Evolutionary conservation across 2,329 filamentous ascomycete species (phyloP), one percentile per base, ranked within the genome.

Genomic region (Verticillium isaacii): DNA sequence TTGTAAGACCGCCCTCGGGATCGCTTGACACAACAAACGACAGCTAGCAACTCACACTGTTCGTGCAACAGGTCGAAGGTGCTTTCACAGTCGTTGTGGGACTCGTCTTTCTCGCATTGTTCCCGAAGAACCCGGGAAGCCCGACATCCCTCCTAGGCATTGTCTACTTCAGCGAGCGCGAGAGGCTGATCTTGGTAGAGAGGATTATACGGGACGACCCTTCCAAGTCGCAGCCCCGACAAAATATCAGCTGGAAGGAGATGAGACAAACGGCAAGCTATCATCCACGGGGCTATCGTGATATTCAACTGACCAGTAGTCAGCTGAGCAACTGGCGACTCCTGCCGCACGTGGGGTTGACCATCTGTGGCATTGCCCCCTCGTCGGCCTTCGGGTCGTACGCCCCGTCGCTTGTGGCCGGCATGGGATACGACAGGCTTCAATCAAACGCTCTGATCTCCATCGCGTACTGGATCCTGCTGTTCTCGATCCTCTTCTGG

Each of bases 271-370:
- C 73, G n/a, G 75, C 75, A 66, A 50, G 72, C 64, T 23, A 19
- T 34, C 23, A 29, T 50, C 12, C 19, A 34, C 57, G 19, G 19
- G 3, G 62, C n/a, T 34, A 32, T 7, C 32, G 41, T 32, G 9
- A 17, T 32, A 60, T 14, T 29, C 9, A 15, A n/a, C 64, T 64
- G 23, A 65, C 39, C 12, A 14, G 3, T 1, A 29, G 19, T 25
- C 55, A 76, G 71, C 66, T 76, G n/a, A 74, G 72, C n/a, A 76
- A 77, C 65, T 76, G 73, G 74, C 69, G 65, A 23, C 67, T 77
- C 5, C 61, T 76, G 14, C 70, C 74, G 5, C 75, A 77, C 54
- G 41, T 76, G 32, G 54, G 71, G 2, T 68, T 65, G 29, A 74
- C 72, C 1, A 68, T 75, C 41, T 56, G 62, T 8, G 68, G 68